A percentile compares a stretch with the other conserved stretches of the same genome.
phyloP scores from a whole-genome alignment of 208 protist species.

The Leishmania mexicana region DNA sequence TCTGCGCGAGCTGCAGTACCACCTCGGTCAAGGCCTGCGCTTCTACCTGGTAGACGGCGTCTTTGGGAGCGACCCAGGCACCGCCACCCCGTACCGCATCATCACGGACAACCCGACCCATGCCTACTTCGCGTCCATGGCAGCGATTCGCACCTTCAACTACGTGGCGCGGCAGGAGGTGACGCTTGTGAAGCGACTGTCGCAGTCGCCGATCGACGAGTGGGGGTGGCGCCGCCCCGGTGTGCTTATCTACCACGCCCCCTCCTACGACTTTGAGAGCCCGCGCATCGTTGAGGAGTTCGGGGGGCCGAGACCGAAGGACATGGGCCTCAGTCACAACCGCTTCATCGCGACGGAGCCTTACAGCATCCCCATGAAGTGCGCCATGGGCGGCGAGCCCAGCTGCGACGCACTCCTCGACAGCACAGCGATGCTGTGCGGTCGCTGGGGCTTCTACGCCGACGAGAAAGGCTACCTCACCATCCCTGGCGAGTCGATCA shows the following conservation, averaged over 20 bases:
- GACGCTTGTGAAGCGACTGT: constrained; percentile 84
- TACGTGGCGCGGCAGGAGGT: constrained; percentile 86
- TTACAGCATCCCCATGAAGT: constrained; percentile 92
- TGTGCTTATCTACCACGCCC: constrained; percentile 86
- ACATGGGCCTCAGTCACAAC: constrained; percentile 73
- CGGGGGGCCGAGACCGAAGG: constrained; percentile 78
- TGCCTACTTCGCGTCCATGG: constrained; percentile 84
- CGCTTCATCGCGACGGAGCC: constrained; percentile 86
- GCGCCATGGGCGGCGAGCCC: constrained; percentile 73
- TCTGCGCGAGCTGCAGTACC: constrained; percentile 88
- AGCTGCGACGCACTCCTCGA: constrained; percentile 82
- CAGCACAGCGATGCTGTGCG: constrained; percentile 78
- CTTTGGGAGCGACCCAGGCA: constrained; percentile 76
- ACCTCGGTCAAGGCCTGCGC: constrained; percentile 87
- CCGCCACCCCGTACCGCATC: constrained; percentile 85
- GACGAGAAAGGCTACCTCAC: constrained; percentile 85
- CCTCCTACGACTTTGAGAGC: constrained; percentile 83
- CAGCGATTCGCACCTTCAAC: constrained; percentile 84
- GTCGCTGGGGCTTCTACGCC: constrained; percentile 90
- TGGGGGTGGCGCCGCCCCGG: constrained; percentile 87
- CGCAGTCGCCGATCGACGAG: constrained; percentile 87
- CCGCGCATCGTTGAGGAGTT: constrained; percentile 93
- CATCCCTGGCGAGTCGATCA: constrained; percentile 66
- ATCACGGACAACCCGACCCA: constrained; percentile 91
- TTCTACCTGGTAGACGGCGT: constrained; percentile 90